Evolutionary conservation across 2,329 filamentous ascomycete genomes (phyloP).

Genomic region (Cladosporium phlei): DNA sequence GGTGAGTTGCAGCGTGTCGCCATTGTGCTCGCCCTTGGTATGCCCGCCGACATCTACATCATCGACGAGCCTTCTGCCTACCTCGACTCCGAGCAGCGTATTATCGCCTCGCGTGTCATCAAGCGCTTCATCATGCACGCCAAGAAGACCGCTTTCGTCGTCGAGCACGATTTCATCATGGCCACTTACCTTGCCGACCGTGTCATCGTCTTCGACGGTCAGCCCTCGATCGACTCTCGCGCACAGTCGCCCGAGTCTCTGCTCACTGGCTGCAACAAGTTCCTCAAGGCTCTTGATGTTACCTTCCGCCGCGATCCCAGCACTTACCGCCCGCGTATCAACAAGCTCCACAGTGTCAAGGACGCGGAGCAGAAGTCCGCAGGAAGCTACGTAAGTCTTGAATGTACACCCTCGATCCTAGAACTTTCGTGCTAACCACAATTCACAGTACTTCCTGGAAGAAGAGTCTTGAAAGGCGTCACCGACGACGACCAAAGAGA

Average conservation of each 20-base stretch:
- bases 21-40: conserved; percentile 91
- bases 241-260: conserved; percentile 89
- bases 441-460: conserved; percentile 78
- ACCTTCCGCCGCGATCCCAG: conserved; percentile 97
- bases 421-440: conserved; percentile 30
- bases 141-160: conserved; percentile 98
- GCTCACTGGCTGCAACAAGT: conserved; percentile 91
- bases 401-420: not conserved
- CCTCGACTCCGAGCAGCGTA: conserved; percentile 98
- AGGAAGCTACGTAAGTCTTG: conserved; percentile 76
- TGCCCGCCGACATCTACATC: conserved; percentile 95
- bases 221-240: conserved; percentile 81
- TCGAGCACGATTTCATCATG: conserved; percentile 99
- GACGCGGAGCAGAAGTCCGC: conserved; percentile 94
- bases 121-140: conserved; percentile 99
- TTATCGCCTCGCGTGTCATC: conserved; percentile 93
- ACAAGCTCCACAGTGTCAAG: conserved; percentile 91
- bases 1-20: conserved; percentile 99
- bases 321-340: conserved; percentile 95
- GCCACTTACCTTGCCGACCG: conserved; percentile 77
- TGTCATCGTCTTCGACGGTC: conserved; percentile 95
- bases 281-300: conserved; percentile 94
- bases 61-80: conserved; percentile 98
- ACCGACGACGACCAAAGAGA: conserved; percentile 36
- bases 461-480: conserved; percentile 68